Conservation (phyloP, 768 basidiomycete genomes). For the Suillus weaverae region DNA sequence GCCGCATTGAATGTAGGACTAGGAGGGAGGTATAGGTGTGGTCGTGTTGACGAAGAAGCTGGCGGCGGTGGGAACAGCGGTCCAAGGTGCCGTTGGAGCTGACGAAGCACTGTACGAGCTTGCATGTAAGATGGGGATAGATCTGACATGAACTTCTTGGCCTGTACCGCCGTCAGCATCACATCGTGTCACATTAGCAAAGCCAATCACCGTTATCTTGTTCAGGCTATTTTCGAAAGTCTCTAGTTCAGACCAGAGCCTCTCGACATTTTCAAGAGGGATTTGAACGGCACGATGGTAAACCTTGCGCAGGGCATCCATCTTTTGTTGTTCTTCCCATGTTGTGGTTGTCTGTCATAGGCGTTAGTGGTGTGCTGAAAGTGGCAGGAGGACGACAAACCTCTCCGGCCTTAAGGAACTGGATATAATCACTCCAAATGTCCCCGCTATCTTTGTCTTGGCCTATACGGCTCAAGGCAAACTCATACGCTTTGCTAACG, state of each 20-base stretch:
- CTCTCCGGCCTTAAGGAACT: constrained; percentile 80
- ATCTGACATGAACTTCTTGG: constrained; percentile 94
- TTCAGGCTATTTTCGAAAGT: constrained; percentile 88
- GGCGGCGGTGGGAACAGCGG: constrained; percentile 57
- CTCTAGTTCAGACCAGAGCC: constrained; percentile 92
- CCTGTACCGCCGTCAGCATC: constrained; percentile 42
- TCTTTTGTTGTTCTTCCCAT: constrained; percentile 96
- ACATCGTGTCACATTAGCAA: not conserved
- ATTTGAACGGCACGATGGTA: constrained; percentile 95
- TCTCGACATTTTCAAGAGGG: constrained; percentile 90
- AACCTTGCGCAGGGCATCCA: constrained; percentile 87
- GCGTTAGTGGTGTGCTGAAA: constrained; percentile 9
- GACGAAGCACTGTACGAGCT: constrained; percentile 84
- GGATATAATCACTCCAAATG: constrained; percentile 94
- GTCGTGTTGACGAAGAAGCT: constrained; percentile 40
- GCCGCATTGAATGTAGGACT: constrained; percentile 69
- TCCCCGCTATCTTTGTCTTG: constrained; percentile 90
- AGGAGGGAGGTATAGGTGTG: constrained; percentile 60
- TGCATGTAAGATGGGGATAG: constrained; percentile 95
- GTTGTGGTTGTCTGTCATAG: constrained; percentile 62
- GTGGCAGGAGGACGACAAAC: constrained; percentile 40
- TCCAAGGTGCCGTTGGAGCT: constrained; percentile 69
- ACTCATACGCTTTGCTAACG: constrained; percentile 89
- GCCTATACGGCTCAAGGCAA: constrained; percentile 85
- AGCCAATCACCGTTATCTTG: constrained; percentile 66